Conservation (phyloP, 768 basidiomycete species). For the Suillus bovinus region DNA sequence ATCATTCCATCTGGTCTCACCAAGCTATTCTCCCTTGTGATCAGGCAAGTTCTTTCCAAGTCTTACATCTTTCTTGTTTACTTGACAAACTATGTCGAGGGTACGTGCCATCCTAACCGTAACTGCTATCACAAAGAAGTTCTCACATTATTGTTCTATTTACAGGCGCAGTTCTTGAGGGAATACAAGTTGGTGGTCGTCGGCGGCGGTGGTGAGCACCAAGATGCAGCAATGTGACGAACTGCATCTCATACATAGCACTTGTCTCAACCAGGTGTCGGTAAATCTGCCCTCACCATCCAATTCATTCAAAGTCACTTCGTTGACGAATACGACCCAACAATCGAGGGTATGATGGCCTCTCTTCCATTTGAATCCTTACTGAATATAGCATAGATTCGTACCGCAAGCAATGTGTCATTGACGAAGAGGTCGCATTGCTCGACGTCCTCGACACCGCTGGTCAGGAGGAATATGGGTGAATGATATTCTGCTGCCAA, state of each 20-base stretch:
- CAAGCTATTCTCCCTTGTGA: conserved; percentile 2
- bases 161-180: conserved; percentile 83
- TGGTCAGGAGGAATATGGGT: conserved; percentile 99
- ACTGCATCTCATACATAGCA: not conserved
- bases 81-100: conserved; percentile 30
- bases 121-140: not conserved
- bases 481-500: conserved; percentile 31
- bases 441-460: conserved; percentile 97
- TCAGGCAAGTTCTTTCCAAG: not conserved
- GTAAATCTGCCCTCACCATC: conserved; percentile 93
- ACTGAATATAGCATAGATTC: conserved; percentile 60
- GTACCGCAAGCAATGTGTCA: conserved; percentile 95
- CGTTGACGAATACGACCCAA: conserved; percentile 93
- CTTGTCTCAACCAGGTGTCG: conserved; percentile 35
- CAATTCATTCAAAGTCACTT: conserved; percentile 98
- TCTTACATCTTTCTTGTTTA: conserved; percentile 1
- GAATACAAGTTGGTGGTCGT: conserved; percentile 99
- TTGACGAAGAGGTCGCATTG: conserved; percentile 98
- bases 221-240: conserved; percentile 18
- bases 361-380: not conserved
- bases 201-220: conserved; percentile 85
- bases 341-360: conserved; percentile 72
- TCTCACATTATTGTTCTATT: conserved; percentile 10
- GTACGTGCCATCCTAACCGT: conserved; percentile 14
- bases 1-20: conserved; percentile 5